Evolutionary conservation across 2,329 filamentous ascomycete genomes (phyloP).

Genomic region (Exophiala calicioides): DNA sequence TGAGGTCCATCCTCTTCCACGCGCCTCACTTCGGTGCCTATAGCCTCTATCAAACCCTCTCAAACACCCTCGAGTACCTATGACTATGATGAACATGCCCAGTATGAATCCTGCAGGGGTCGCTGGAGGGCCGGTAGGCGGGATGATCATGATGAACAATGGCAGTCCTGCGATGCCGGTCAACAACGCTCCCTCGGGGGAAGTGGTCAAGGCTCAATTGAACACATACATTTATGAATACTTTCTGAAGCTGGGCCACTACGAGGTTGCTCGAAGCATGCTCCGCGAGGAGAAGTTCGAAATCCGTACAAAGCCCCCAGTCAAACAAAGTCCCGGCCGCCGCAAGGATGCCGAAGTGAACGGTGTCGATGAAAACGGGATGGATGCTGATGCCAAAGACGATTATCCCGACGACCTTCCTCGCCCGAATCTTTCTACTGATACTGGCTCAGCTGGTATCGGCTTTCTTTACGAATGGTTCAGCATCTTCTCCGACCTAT

Average conservation of each 20-base stretch:
- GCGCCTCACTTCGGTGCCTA: background rate
- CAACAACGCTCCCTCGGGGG: conserved; percentile 37
- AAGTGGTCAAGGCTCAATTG: conserved; percentile 45
- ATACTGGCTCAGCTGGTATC: conserved; percentile 62
- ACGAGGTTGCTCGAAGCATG: conserved; percentile 76
- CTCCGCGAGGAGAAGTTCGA: conserved; percentile 62
- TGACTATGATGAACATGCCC: conserved; percentile 54
- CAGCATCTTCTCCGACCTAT: conserved; percentile 95
- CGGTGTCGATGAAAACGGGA: conserved; percentile 70
- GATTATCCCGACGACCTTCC: conserved; percentile 79
- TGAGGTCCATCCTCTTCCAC: conserved; percentile 9
- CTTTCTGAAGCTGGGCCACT: conserved; percentile 82
- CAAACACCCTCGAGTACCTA: conserved; percentile 1
- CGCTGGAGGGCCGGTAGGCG: conserved; percentile 56
- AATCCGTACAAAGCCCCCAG: conserved; percentile 57
- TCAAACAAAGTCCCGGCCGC: conserved; percentile 68
- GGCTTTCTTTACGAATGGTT: conserved; percentile 95
- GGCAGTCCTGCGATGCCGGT: conserved; percentile 45
- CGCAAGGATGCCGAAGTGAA: conserved; percentile 71
- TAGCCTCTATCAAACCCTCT: conserved; percentile 1
- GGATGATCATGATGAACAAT: conserved; percentile 55
- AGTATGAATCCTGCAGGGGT: conserved; percentile 54
- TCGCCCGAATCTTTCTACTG: conserved; percentile 54
- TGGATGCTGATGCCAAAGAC: conserved; percentile 83
- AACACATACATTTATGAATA: conserved; percentile 71